Base-by-base conservation (phyloP, 1,284 basidiomycete species). In the Phenoliferia sp. region DNA sequence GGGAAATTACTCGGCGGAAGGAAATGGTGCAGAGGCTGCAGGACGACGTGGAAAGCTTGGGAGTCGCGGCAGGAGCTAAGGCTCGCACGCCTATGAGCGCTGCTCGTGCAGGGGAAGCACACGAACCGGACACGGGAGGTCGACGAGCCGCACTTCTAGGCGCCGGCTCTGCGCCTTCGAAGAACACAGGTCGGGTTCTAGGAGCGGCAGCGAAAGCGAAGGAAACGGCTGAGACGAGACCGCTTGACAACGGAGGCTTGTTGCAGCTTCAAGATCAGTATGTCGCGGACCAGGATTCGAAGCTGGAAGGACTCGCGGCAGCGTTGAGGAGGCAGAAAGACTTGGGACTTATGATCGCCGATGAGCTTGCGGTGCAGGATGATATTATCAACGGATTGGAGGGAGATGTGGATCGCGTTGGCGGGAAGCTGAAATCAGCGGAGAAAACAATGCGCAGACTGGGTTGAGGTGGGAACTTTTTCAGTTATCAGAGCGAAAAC, bases 141-240 rank as follows among this genome's bases (percentile, higher is more conserved):
- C 2, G 36, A 32, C 28, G 64, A 57, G 48, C n/a, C 59, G 17
- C n/a, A 22, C 56, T 79, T 80, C 44, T 74, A 79, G 34, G 80
- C 79, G 35, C n/a, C n/a, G n/a, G n/a, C n/a, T n/a, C n/a, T n/a
- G n/a, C 78, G 79, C 3, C 71, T 77, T 33, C 7, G 19, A 64
- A 35, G 26, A 44, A 55, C 68, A 77, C 33, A 62, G 72, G 78
- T 76, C 58, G 77, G 54, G 67, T 92, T 44, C 77, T 92, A 19
- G 83, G 84, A 33, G 68, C 79, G 28, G 73, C 76, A 33, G 62
- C 77, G 3, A 60, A 68, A n/a, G 48, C 55, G 33, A 59, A 33
- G 66, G 95, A 98, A 78, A 95, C 94, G 17, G 85, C 88, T 59
- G 81, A 85, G 73, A 98, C 95, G 2, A 85, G 94, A 6, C 90